Evolutionary conservation across 805 yeast species (phyloP).

Genomic region (Clavispora phyllophila): DNA sequence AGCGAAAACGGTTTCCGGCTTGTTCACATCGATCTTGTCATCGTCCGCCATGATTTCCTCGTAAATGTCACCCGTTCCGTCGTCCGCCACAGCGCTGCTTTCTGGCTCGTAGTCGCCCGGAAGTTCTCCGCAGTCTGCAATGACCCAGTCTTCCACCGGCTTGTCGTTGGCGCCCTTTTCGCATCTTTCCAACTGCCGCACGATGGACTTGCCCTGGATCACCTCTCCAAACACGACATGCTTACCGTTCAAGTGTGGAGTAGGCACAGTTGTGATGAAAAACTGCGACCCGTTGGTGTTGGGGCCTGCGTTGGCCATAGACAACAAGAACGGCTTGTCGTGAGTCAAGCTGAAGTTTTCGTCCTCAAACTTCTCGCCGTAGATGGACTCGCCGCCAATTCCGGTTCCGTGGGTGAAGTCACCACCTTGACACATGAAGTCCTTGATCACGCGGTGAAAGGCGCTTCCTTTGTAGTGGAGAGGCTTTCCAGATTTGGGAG

Average conservation of each 20-base stretch:
- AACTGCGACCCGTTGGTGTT: constrained; percentile 98
- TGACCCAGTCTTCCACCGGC: constrained; percentile 66
- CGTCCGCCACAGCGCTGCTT: constrained; percentile 47
- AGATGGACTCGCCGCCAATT: constrained; percentile 87
- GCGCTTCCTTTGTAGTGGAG: constrained; percentile 73
- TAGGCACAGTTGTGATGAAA: constrained; percentile 85
- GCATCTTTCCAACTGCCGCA: constrained; percentile 69
- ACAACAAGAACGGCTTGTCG: constrained; percentile 77
- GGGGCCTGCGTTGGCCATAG: constrained; percentile 99
- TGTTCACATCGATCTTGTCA: constrained; percentile 50
- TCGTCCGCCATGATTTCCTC: constrained; percentile 77
- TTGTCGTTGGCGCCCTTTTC: constrained; percentile 63
- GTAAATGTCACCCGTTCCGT: constrained; percentile 80
- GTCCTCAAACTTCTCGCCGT: constrained; percentile 82
- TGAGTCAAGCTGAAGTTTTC: constrained; percentile 79
- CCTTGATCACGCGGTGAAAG: constrained; percentile 89
- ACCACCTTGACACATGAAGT: constrained; percentile 93
- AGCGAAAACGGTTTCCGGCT: constrained; percentile 61
- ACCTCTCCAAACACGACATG: constrained; percentile 96
- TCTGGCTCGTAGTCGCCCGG: constrained; percentile 54
- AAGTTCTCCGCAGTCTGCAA: constrained; percentile 75
- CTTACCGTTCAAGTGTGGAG: constrained; percentile 89
- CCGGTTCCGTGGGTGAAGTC: constrained; percentile 75
- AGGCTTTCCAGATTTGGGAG: constrained; percentile 56
- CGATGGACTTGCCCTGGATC: constrained; percentile 71